Percentiles rank a stretch among this genome's conserved stretches.
Conservation (phyloP, 176 grass and related monocot species). For the Bonia amplexicaulis region DNA sequence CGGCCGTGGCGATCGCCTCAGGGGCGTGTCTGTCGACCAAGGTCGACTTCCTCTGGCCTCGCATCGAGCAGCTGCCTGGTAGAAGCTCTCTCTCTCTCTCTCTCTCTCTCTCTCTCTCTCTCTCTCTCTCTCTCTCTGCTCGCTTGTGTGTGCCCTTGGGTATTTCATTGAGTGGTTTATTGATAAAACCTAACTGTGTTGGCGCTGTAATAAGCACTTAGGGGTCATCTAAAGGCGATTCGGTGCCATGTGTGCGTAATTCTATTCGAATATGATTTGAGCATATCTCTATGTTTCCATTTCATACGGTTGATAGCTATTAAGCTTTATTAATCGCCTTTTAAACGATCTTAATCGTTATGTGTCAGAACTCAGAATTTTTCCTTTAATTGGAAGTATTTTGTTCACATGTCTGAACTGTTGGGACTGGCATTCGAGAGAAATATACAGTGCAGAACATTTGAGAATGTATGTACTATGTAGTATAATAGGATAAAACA, state of each 20-base stretch:
- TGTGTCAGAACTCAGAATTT: not conserved
- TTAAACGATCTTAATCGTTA: not conserved
- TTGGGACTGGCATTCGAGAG: not conserved
- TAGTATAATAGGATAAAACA: not conserved
- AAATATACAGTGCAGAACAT: not conserved
- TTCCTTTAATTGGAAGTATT: not conserved
- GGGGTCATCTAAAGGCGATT: not conserved
- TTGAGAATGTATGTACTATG: not conserved
- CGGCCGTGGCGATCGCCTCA: slow-evolving; percentile 93
- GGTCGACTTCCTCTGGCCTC: slow-evolving; percentile 95
- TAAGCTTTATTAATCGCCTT: not conserved
- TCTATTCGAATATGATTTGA: not conserved
- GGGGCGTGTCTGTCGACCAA: slow-evolving; percentile 94
- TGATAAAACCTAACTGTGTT: not conserved
- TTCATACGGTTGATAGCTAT: not conserved
- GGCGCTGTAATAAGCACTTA: not conserved
- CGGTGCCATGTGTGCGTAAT: not conserved
- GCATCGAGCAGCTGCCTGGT: slow-evolving; percentile 80
- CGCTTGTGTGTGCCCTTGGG: not conserved
- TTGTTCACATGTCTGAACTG: not conserved
- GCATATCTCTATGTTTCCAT: not conserved
- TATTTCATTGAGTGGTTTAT: not conserved
- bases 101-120: not conserved
- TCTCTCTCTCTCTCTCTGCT: not conserved
- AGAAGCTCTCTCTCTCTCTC: not conserved